Base-by-base conservation (phyloP, 2,329 filamentous ascomycete genomes). In the Gnomoniopsis sp. region DNA sequence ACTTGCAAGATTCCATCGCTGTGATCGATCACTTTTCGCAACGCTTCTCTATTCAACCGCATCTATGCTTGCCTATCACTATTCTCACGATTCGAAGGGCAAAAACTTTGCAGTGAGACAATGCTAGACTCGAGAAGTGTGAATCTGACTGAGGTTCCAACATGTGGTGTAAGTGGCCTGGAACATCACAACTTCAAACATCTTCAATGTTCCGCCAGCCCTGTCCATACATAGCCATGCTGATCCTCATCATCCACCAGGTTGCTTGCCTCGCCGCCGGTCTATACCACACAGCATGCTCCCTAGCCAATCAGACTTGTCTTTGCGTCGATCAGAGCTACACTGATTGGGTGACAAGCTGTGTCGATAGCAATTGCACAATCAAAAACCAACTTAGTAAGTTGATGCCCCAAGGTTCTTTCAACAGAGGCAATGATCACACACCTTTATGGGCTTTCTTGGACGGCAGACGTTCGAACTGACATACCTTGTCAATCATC, bases 91-190 rank as follows among this genome's bases (percentile, higher is more conserved):
- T n/a, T n/a, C n/a, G n/a, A n/a, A n/a, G n/a, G n/a, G n/a, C n/a
- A 30, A 30, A 8, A 30, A 4, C 4, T 30, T 30, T 4, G 26
- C 26, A 30, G 8, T 30, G 4, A 30, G n/a, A 30, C 26, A 8
- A 30, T 30, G 26, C 8, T 30, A 8, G 26, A 30, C 8, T 8
- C 26, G 8, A 30, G 26, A 30, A 30, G 26, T 30, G 26, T 58
- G 30, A 58, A 58, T 26, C 26, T 58, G 26, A 58, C 55, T 14
- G 46, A 50, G 30, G 38, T 58, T 50, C 55, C 55, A 47, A 22
- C 1, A 53, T 58, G 55, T 34, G 55, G 55, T 58, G 55, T 58
- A 33, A 48, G 55, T 49, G 26, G 26, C n/a, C n/a, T n/a, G n/a
- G n/a, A n/a, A n/a, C n/a, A n/a, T n/a, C n/a, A n/a, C n/a, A n/a